phyloP scores from a whole-genome alignment of 768 basidiomycete species.

The Trametes elegans region DNA sequence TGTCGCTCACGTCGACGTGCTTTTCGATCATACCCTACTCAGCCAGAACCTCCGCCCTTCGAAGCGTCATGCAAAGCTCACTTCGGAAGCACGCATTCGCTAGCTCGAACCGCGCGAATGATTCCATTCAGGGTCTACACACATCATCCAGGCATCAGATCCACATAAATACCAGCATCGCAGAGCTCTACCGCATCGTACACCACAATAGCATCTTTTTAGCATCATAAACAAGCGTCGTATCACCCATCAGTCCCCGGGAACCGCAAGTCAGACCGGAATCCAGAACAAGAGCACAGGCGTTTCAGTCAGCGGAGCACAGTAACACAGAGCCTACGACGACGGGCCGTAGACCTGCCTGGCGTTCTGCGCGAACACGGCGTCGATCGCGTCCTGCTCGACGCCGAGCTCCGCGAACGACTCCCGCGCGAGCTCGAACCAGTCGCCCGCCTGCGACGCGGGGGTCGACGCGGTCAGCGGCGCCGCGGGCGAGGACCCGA shows the following conservation, averaged over 20 bases:
- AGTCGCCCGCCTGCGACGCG: slow-evolving; percentile 56
- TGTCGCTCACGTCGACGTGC: slow-evolving; percentile 46
- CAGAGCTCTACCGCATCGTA: neutral
- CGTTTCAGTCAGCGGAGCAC: too few relatives aligned
- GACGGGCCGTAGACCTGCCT: slow-evolving; percentile 37
- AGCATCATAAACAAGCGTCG: neutral
- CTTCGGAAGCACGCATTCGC: too few relatives aligned
- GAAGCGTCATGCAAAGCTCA: too few relatives aligned
- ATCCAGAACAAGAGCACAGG: neutral
- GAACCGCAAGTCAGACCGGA: neutral
- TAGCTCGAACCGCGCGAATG: neutral
- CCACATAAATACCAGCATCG: neutral
- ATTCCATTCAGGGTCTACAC: neutral
- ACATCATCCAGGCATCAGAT: neutral
- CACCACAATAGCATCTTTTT: neutral
- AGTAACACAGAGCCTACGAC: neutral
- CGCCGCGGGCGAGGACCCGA: slow-evolving; percentile 70
- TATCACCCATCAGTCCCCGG: neutral
- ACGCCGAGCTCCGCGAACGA: slow-evolving; percentile 76
- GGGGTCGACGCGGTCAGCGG: slow-evolving; percentile 32
- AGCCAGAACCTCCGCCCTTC: slow-evolving; percentile 40
- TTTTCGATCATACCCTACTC: slow-evolving; percentile 54
- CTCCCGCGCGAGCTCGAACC: slow-evolving; percentile 82
- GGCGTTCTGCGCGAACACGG: slow-evolving; percentile 62
- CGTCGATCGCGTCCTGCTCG: slow-evolving; percentile 75